phyloP scores from a whole-genome alignment of 2,329 filamentous ascomycete species.

The Aspergillus aculeatus region DNA sequence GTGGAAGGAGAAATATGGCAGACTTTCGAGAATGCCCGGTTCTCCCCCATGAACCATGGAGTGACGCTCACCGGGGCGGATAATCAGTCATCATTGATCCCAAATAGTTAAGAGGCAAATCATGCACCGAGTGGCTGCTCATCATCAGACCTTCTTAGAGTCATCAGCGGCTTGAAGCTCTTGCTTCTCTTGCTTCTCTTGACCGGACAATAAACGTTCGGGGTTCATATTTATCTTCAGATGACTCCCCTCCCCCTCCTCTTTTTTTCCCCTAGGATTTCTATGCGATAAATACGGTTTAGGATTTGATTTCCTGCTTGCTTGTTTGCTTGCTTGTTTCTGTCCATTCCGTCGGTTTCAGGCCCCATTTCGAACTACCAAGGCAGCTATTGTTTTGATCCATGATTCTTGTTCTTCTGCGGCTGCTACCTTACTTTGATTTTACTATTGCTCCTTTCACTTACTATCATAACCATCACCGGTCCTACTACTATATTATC shows the following conservation, averaged over 20 bases:
- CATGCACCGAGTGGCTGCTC: not conserved
- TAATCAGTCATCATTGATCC: not conserved
- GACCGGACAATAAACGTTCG: not conserved
- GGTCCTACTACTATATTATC: too few species aligned
- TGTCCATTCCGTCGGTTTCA: not conserved
- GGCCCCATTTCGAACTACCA: not conserved
- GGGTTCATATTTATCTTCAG: not conserved
- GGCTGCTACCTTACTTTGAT: too few species aligned
- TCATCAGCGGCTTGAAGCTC: not conserved
- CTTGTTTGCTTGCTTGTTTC: not conserved
- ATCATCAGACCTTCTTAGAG: constrained; percentile 3
- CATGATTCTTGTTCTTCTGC: not conserved
- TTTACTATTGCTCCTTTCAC: not conserved
- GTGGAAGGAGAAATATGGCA: not conserved
- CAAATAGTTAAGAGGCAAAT: constrained; percentile 3
- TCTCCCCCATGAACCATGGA: not conserved
- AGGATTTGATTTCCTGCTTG: not conserved
- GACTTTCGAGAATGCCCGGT: constrained; percentile 6
- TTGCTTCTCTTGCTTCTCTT: too few species aligned
- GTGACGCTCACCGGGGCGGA: constrained; percentile 3
- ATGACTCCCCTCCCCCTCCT: not conserved
- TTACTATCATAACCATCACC: not conserved
- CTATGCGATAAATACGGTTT: not conserved
- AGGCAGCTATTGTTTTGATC: not conserved
- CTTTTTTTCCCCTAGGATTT: not conserved